phyloP scores from a whole-genome alignment of 1,284 basidiomycete species.

The Rhodotorula glutinis region DNA sequence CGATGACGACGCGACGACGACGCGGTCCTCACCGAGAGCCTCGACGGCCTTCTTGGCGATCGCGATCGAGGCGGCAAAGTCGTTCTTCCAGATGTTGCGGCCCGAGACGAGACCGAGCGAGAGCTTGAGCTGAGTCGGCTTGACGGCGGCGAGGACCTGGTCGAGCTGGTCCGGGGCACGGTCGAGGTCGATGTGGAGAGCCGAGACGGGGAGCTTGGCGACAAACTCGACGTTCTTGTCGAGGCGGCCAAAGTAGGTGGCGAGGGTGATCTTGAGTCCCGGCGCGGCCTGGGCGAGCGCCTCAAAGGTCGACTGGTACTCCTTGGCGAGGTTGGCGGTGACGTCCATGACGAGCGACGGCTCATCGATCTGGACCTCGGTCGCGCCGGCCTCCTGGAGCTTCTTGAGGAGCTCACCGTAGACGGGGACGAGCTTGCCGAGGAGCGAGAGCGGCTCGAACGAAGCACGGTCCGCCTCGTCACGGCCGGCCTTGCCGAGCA shows the following conservation, averaged over 20 bases:
- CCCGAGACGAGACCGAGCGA: slow-evolving; percentile 97
- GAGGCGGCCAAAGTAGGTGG: slow-evolving; percentile 85
- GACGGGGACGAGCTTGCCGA: slow-evolving; percentile 84
- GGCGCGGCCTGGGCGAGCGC: slow-evolving; percentile 72
- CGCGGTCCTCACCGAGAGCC: slow-evolving; percentile 70
- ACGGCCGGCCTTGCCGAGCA: slow-evolving; percentile 86
- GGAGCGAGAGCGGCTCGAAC: slow-evolving; percentile 87
- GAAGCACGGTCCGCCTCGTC: slow-evolving; percentile 65
- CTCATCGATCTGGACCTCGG: slow-evolving; percentile 96
- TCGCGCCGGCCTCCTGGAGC: slow-evolving; percentile 87
- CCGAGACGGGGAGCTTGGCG: slow-evolving; percentile 87
- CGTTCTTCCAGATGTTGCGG: slow-evolving; percentile 99
- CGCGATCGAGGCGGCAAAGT: slow-evolving; percentile 80
- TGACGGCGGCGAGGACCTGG: slow-evolving; percentile 75
- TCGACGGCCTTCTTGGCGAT: slow-evolving; percentile 80
- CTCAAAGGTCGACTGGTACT: slow-evolving; percentile 79
- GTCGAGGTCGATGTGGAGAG: slow-evolving; percentile 95
- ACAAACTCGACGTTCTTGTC: slow-evolving; percentile 87
- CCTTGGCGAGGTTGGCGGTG: slow-evolving; percentile 72
- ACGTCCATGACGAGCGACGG: slow-evolving; percentile 91
- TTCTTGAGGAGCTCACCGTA: slow-evolving; percentile 89
- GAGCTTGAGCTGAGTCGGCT: slow-evolving; percentile 73
- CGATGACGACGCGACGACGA: slow-evolving; percentile 92
- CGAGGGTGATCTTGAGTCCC: slow-evolving; percentile 80
- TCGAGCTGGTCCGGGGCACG: slow-evolving; percentile 84